Evolutionary conservation across 352 stramenopile species (phyloP).

Genomic region (Globisporangium takayamanum): DNA sequence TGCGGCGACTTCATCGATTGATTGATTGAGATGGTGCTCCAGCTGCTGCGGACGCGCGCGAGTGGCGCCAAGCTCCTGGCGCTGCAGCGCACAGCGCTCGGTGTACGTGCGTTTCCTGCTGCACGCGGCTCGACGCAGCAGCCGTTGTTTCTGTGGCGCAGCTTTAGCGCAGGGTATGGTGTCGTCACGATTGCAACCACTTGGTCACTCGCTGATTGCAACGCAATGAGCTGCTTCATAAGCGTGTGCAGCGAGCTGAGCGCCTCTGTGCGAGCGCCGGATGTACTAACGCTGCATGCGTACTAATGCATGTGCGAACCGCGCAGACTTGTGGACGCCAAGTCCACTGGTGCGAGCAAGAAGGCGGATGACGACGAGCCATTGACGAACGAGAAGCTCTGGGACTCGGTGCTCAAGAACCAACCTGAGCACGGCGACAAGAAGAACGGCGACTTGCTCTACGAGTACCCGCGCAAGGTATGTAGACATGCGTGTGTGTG

Average conservation of each 20-base stretch:
- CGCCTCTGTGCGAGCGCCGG: background rate
- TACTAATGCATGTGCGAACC: background rate
- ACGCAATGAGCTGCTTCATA: background rate
- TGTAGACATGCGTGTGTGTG: background rate
- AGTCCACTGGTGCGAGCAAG: slow-evolving; percentile 13
- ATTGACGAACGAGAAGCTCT: slow-evolving; percentile 66
- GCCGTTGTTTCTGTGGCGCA: slow-evolving; percentile 8
- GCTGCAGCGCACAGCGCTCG: slow-evolving; percentile 10
- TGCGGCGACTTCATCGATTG: too few relatives aligned
- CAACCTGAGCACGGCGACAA: slow-evolving; percentile 42
- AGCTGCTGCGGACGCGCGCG: slow-evolving; percentile 2
- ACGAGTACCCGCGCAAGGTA: slow-evolving; percentile 82
- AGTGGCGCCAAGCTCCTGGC: slow-evolving; percentile 4
- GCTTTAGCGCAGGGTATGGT: slow-evolving; percentile 36
- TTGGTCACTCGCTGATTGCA: background rate
- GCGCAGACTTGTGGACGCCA: slow-evolving; percentile 1
- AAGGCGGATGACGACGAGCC: slow-evolving; percentile 28
- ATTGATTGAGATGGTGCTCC: slow-evolving; percentile 5
- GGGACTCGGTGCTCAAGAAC: slow-evolving; percentile 56
- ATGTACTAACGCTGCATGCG: background rate
- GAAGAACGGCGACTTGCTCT: slow-evolving; percentile 67
- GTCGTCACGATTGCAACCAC: background rate
- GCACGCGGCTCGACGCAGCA: background rate
- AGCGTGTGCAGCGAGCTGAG: background rate
- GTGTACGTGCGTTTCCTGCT: background rate